These are phyloP conservation scores for Kwoniella sp. DNA, from an alignment of 768 basidiomycete genomes.

Conservation along the genomic window DNA sequence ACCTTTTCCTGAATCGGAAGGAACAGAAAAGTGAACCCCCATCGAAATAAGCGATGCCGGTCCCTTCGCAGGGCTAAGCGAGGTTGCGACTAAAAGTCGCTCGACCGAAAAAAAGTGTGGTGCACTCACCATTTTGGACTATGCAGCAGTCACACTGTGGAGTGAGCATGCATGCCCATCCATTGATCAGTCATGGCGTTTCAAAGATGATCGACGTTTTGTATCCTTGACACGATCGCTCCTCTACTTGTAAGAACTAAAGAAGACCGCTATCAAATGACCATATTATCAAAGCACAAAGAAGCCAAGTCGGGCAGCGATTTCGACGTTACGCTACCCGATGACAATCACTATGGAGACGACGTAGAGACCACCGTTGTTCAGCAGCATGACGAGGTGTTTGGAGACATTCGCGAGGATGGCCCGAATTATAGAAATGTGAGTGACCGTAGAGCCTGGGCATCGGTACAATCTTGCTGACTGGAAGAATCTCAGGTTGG, in stretches of 20 bases:
- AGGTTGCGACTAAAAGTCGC: neutral
- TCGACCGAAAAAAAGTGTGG: neutral
- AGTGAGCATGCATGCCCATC: neutral
- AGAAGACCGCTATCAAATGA: neutral
- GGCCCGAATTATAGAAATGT: conserved; percentile 33
- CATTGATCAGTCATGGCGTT: neutral
- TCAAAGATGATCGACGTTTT: conserved; percentile 2
- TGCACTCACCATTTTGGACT: neutral
- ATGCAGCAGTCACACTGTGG: no score
- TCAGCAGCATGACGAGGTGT: conserved; percentile 27
- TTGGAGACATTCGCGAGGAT: conserved; percentile 26
- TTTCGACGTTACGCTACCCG: neutral
- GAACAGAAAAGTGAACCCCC: neutral
- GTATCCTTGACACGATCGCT: neutral
- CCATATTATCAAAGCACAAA: neutral
- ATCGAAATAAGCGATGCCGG: neutral
- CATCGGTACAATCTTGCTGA: no score
- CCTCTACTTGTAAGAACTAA: neutral
- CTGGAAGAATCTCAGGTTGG: no score
- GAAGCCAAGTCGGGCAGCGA: neutral
- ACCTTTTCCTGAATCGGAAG: neutral
- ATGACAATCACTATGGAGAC: neutral
- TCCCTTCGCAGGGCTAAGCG: neutral
- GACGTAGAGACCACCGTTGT: neutral
- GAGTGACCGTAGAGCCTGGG: neutral